Conservation (phyloP, 495 filamentous ascomycete genomes). For the Aspergillus hancockii region DNA sequence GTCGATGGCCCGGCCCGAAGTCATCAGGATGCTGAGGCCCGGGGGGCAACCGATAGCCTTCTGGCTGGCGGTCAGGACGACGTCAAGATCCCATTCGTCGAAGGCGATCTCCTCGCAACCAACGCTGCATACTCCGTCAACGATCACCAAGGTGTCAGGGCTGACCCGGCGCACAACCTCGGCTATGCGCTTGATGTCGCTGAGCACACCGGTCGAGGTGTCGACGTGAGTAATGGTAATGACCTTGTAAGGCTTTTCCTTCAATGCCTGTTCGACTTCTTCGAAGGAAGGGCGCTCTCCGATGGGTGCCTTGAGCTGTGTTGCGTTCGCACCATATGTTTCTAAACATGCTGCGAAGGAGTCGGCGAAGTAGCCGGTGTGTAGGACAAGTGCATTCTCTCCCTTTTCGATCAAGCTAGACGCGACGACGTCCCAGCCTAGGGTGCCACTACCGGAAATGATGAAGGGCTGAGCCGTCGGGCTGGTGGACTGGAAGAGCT, state of each 20-base stretch:
- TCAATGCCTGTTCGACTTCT: conserved; percentile 83
- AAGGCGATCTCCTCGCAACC: conserved; percentile 94
- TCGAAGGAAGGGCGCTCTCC: conserved; percentile 85
- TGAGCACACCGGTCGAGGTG: conserved; percentile 92
- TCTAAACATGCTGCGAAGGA: conserved; percentile 89
- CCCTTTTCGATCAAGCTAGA: conserved; percentile 85
- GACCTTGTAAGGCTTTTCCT: conserved; percentile 85
- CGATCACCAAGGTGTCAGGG: conserved; percentile 85
- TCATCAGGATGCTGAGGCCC: conserved; percentile 89
- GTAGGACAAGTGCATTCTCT: conserved; percentile 88
- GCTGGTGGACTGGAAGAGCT: conserved; percentile 86
- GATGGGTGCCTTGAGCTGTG: conserved; percentile 84
- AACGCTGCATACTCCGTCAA: conserved; percentile 96
- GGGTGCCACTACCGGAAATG: conserved; percentile 88
- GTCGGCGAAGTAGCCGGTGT: conserved; percentile 96
- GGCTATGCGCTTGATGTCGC: conserved; percentile 80
- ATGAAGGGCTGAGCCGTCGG: conserved; percentile 86
- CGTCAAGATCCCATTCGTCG: conserved; percentile 91
- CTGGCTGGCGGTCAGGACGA: conserved; percentile 89
- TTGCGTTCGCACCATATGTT: conserved; percentile 86
- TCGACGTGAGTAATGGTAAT: conserved; percentile 96
- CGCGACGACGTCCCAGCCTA: conserved; percentile 95
- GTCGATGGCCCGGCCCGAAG: conserved; percentile 85
- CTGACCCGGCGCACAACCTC: conserved; percentile 82
- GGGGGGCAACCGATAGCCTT: conserved; percentile 96